Evolutionary conservation across 805 yeast genomes (phyloP), one percentile per base, ranked within the genome.

Genomic region (Wickerhamomyces sydowiorum): DNA sequence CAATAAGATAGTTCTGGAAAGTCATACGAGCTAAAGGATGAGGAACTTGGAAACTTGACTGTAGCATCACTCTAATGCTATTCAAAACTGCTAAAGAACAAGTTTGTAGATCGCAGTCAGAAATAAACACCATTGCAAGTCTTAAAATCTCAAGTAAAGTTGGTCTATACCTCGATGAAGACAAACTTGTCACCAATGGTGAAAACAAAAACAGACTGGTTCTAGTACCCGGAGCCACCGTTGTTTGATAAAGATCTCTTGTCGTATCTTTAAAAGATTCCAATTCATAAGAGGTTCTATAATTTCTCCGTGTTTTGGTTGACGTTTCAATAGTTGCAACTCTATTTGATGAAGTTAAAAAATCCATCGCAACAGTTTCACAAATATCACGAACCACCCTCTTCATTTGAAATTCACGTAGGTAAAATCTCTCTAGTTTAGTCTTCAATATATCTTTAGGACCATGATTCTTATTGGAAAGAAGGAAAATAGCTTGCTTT

Each of bases 391-490:
- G 12, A 8, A 12, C 12, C 12, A 12, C 27, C 8, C 10, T 8
- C 12, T 8, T 8, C 12, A 40, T 10, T 3, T 39, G 30, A 1
- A 27, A 9, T 25, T 39, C 35, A 17, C 39, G 48, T 4, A 47
- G 23, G 27, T 44, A 47, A 39, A 42, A 34, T 20, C 37, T 44
- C 29, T 42, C 42, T 5, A 43, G 34, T 2, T 21, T 37, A 13
- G 19, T 19, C 25, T 15, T 38, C 42, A n/a, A 37, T 7, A 24
- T 8, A 12, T 24, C 27, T 8, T 24, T 24, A 8, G 8, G 8
- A 24, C 10, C 27, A 24, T 8, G 27, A 12, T 8, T 24, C 12
- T 24, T 24, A 24, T 24, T 12, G 12, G 27, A 24, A 24, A 24
- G 10, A 24, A 24, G 27, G 8, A 8, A 12, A 12, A 24, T 24